Base-by-base conservation (phyloP, 2,329 filamentous ascomycete species). In the Shiraia bambusicola region DNA sequence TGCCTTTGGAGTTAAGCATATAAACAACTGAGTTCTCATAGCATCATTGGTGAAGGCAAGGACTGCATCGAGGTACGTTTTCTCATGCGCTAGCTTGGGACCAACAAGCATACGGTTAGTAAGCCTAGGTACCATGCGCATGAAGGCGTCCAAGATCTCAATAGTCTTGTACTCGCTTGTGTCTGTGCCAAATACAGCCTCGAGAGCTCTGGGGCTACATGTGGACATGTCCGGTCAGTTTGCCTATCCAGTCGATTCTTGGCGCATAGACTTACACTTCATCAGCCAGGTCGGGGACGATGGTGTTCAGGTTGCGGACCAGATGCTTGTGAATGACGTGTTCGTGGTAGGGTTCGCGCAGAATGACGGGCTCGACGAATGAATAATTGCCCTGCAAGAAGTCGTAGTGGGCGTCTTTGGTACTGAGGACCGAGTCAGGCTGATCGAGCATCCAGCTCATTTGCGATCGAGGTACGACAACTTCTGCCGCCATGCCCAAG, bases 11-110 rank as follows among this genome's bases (percentile, higher is more conserved):
- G 76, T 62, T 41, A 78, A 59, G 42, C 73, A 73, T 31, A 74
- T 54, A 2, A 79, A 54, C 12, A 49, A 25, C 12, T 65, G 53
- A 26, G 41, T 57, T 6, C 55, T 51, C n/a, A 67, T 60, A 2
- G 80, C 71, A 35, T 72, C 72, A 43, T 76, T 70, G 24, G 77
- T 75, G 45, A 81, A 82, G 17, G 61, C 60, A 6, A 76, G 63
- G 52, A 76, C 76, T 38, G 69, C 64, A n/a, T 69, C 54, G 29
- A 81, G 61, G 41, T 77, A 78, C 5, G 64, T 59, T 16, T 68
- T 52, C 45, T 80, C 69, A 19, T 72, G 72, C 53, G 71, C 75
- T 0, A 76, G 57, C n/a, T 69, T 64, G 6, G 63, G 31, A 1
- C 74, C 73, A 33, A 76, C 67, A 25, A 76, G 65, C 46, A 73